These are phyloP conservation scores for Sugiyamaella neomexicana DNA, from an alignment of 1,139 yeast species.

Conservation along the genomic window DNA sequence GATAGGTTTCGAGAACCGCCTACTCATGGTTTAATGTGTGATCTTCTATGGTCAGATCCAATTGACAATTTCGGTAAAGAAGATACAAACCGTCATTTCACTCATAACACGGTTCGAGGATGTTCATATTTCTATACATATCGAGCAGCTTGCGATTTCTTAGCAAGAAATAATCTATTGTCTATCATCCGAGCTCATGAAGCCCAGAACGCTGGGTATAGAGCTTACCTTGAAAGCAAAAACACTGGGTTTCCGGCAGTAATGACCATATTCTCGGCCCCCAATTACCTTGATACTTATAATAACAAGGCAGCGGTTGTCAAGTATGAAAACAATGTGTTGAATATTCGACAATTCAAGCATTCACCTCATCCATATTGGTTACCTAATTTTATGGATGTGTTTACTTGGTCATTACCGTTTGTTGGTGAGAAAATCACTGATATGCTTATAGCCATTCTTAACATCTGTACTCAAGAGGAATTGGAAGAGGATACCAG, in stretches of 20 bases:
- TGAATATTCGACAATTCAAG: constrained; percentile 95
- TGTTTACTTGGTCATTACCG: constrained; percentile 95
- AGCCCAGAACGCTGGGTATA: constrained; percentile 96
- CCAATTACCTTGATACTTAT: constrained; percentile 89
- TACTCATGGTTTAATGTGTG: constrained; percentile 92
- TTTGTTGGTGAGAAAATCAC: constrained; percentile 96
- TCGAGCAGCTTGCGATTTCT: constrained; percentile 77
- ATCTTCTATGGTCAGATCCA: constrained; percentile 95
- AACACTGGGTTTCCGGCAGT: constrained; percentile 91
- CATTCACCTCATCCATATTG: constrained; percentile 95
- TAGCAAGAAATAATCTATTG: constrained; percentile 75
- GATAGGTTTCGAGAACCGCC: constrained; percentile 93
- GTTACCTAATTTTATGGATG: constrained; percentile 97
- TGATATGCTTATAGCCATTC: constrained; percentile 86
- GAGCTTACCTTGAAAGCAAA: constrained; percentile 87
- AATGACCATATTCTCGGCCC: constrained; percentile 92
- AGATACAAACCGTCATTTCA: constrained; percentile 55
- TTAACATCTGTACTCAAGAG: constrained; percentile 93
- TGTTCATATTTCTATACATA: constrained; percentile 91
- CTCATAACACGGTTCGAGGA: constrained; percentile 79
- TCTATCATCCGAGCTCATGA: constrained; percentile 94
- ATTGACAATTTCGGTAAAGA: constrained; percentile 82
- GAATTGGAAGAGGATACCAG: constrained; percentile 77
- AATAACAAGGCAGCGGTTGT: constrained; percentile 95
- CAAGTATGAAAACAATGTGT: constrained; percentile 82